These are phyloP conservation scores for Albatrellus sp. DNA, from an alignment of 1,284 basidiomycete species.

Conservation along the genomic window DNA sequence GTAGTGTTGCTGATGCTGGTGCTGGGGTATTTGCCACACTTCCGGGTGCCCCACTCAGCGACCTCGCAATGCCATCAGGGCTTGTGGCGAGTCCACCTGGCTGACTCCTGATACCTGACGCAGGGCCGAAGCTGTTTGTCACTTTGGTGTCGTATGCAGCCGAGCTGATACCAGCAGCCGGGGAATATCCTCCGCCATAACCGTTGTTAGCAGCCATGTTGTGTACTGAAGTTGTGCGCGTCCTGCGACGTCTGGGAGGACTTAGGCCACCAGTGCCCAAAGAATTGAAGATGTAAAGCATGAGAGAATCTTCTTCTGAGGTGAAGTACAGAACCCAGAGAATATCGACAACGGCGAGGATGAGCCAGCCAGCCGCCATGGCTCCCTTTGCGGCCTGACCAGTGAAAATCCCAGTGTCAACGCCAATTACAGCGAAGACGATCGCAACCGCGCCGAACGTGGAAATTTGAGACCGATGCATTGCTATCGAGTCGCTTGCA, in stretches of 20 bases:
- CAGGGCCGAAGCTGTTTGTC: conserved; percentile 29
- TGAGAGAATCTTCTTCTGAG: conserved; percentile 84
- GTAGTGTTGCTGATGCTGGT: background rate
- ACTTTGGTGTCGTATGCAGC: conserved; percentile 50
- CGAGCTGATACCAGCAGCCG: conserved; percentile 42
- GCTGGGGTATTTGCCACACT: conserved; percentile 6
- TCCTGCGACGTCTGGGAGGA: conserved; percentile 60
- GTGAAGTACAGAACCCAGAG: conserved; percentile 96
- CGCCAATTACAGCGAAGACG: conserved; percentile 78
- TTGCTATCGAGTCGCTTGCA: conserved; percentile 72
- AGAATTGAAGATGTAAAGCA: conserved; percentile 75
- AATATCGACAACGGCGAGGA: conserved; percentile 83
- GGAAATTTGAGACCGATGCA: conserved; percentile 82
- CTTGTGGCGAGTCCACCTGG: conserved; percentile 45
- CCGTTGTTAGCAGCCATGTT: conserved; percentile 50
- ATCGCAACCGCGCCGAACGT: conserved; percentile 79
- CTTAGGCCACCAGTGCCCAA: conserved; percentile 81
- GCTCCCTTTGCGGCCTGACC: conserved; percentile 50
- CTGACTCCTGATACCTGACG: conserved; percentile 41
- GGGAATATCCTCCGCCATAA: conserved; percentile 39
- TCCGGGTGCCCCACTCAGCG: conserved; percentile 24
- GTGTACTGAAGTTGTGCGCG: conserved; percentile 44
- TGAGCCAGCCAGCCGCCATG: conserved; percentile 88
- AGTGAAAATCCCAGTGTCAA: conserved; percentile 54
- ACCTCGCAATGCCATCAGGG: conserved; percentile 20